Conservation (phyloP, 2,329 filamentous ascomycete genomes). For the Ophiostoma sp. region DNA sequence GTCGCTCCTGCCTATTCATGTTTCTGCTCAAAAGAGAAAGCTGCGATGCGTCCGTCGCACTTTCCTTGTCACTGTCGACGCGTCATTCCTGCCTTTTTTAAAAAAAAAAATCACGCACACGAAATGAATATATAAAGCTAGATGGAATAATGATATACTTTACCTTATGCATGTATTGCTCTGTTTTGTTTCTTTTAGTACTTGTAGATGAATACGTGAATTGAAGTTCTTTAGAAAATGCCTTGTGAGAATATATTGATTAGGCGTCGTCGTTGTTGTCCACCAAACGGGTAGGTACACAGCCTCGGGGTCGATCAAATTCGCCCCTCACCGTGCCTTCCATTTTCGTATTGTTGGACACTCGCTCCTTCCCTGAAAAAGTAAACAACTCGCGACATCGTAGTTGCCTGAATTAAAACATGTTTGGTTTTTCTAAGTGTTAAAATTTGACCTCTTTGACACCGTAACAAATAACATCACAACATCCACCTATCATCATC, state of each 20-base stretch:
- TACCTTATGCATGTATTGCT: neutral
- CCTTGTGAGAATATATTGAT: neutral
- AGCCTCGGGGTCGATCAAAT: neutral
- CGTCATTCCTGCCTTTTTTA: neutral
- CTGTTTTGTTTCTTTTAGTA: neutral
- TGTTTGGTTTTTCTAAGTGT: neutral
- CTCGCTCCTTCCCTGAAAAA: neutral
- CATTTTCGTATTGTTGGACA: neutral
- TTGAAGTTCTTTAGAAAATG: neutral
- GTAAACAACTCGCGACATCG: neutral
- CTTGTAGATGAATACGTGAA: neutral
- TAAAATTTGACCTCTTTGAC: no score
- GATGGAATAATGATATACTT: neutral
- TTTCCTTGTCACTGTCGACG: neutral
- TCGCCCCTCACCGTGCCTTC: neutral
- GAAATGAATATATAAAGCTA: no score
- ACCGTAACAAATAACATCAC: neutral
- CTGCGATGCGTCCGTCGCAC: neutral
- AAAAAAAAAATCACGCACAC: neutral
- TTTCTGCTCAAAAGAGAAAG: neutral
- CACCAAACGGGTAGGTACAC: neutral
- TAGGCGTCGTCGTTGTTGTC: neutral
- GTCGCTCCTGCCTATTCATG: neutral
- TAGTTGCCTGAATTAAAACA: neutral
- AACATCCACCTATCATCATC: neutral